These are phyloP conservation scores for Schizosaccharomyces cryophilus DNA, from an alignment of 805 yeast genomes.

Conservation along the genomic window DNA sequence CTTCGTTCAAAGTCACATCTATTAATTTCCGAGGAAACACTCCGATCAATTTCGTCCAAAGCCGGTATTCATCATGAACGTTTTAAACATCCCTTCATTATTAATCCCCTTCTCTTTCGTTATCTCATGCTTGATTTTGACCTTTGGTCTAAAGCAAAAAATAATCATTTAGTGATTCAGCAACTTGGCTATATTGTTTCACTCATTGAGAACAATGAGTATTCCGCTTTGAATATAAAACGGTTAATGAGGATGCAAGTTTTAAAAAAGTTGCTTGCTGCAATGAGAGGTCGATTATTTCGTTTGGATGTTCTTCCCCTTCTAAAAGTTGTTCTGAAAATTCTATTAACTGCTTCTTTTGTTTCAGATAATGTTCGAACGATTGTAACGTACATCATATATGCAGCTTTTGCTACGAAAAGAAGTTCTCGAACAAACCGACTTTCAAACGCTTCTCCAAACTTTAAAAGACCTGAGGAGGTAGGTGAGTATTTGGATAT, in stretches of 20 bases:
- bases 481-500: not conserved
- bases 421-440: not conserved
- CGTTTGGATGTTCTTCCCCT: conserved; percentile 17
- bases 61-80: conserved; percentile 31
- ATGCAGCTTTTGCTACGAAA: conserved; percentile 16
- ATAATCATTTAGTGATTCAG: conserved; percentile 24
- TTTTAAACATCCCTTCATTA: conserved; percentile 32
- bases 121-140: conserved; percentile 35
- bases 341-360: conserved; percentile 23
- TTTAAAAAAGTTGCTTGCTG: conserved; percentile 24
- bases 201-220: conserved; percentile 26
- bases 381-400: conserved; percentile 27
- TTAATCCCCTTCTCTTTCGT: conserved; percentile 32
- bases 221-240: conserved; percentile 24
- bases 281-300: conserved; percentile 21
- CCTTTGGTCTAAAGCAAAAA: conserved; percentile 21
- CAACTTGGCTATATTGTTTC: conserved; percentile 34
- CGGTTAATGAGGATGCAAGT: conserved; percentile 29
- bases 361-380: conserved; percentile 31
- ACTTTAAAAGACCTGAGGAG: not conserved
- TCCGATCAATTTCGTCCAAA: conserved; percentile 25
- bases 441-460: not conserved
- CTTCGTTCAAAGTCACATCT: conserved; percentile 22
- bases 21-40: conserved; percentile 16
- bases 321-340: conserved; percentile 18